These are phyloP conservation scores for Chaetomium strumarium DNA, from an alignment of 2,329 filamentous ascomycete genomes.

Conservation along the genomic window DNA sequence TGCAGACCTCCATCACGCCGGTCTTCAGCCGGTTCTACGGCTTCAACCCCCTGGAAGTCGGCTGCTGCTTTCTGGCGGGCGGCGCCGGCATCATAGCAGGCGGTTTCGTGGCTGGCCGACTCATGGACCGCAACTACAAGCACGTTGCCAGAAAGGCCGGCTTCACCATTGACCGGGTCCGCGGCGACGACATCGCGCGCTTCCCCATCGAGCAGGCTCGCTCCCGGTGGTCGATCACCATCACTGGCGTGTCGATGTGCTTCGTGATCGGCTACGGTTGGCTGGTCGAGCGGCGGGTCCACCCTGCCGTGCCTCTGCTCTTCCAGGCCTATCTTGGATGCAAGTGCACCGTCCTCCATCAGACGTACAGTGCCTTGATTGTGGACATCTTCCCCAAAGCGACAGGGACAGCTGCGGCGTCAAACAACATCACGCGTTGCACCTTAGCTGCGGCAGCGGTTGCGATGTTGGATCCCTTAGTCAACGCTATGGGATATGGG, in stretches of 20 bases:
- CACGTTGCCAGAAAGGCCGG: not conserved
- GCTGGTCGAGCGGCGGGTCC: not conserved
- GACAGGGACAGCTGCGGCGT: not conserved
- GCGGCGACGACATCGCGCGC: not conserved
- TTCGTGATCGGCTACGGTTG: conserved; percentile 3
- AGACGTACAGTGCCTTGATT: conserved; percentile 4
- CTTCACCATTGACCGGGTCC: not conserved
- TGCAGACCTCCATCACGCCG: conserved; percentile 3
- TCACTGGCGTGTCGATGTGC: not conserved
- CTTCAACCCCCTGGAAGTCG: not conserved
- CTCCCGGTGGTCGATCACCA: conserved; percentile 1
- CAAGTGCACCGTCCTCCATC: conserved; percentile 2
- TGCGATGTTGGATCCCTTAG: conserved; percentile 1
- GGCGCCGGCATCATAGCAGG: not conserved
- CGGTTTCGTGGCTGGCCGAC: not conserved
- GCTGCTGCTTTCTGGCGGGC: conserved; percentile 2
- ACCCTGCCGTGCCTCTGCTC: not conserved
- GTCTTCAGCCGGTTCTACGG: not conserved
- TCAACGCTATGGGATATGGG: not conserved
- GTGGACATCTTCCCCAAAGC: not conserved
- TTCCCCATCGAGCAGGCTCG: conserved; percentile 1
- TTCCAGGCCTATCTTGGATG: conserved; percentile 1
- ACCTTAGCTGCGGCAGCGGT: not conserved
- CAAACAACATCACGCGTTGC: conserved; percentile 2
- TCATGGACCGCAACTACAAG: conserved; percentile 5